Base-by-base conservation (phyloP, 768 basidiomycete genomes). In the Paxillus ammoniavirescens region DNA sequence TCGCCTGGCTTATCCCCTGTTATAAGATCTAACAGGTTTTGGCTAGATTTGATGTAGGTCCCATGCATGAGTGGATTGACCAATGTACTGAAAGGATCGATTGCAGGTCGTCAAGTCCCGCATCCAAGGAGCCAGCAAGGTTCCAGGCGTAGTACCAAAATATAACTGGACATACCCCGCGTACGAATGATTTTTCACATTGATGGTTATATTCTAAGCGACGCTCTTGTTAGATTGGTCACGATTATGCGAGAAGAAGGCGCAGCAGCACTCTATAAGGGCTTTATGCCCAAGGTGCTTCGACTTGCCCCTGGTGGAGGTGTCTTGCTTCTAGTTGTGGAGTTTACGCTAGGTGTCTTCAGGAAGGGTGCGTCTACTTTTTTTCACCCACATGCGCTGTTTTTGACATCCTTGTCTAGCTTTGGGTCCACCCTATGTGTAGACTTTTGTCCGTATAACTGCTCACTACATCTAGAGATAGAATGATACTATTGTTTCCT, bases 121-220 rank as follows among this genome's bases (percentile, higher is more conserved):
- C 43, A 94, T 98, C 37, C 97, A 99, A 73, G 86, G 89, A 42
- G 72, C 82, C 17, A 74, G 75, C 40, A 82, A 78, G 58, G 63
- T 77, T 28, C 81, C 88, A 0, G 92, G 91, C 14, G 83, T 84
- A n/a, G 71, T 71, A 1, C 89, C 89, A 17, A 95, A 93, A 65
- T 94, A 95, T 73, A 90, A 89, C 72, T 97, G 95, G 95, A 87
- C 95, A 50, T 94, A 95, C 74, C 94, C 95, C 14, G 89, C 91
- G 55, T 82, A 60, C 33, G 74, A 56, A 42, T 36, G 50, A 28
- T 50, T 26, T 59, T 31, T 31, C 4, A 18, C 7, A 37, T 56
- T 6, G 10, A 4, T 47, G 10, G 18, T 17, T 41, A 37, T 13
- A 8, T 41, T 40, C 45, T 49, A n/a, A 62, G 6, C 4, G 35